Evolutionary conservation across 768 basidiomycete species (phyloP), one percentile per base, ranked within the genome.

Genomic region (Collybia sp.): DNA sequence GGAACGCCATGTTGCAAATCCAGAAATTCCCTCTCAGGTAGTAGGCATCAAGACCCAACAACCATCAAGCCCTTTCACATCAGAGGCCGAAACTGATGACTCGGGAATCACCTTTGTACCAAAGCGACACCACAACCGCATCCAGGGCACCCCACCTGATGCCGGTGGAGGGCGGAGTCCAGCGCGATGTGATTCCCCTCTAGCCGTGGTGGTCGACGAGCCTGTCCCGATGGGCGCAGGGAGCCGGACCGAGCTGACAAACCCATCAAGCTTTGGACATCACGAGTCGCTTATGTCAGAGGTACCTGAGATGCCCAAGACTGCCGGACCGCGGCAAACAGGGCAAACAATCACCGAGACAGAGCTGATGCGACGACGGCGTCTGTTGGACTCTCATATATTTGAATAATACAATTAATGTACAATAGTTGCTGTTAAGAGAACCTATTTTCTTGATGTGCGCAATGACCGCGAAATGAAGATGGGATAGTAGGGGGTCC

Each of bases 341-440:
- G 83, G 85, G 13, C 80, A 83, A 51, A 82, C 80, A 35, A 89
- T 88, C 46, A 75, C 77, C n/a, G 88, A 91, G 63, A 76, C 70
- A 15, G 88, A 89, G 63, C 62, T 92, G 60, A 84, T 93, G 74
- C 68, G 83, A 55, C 74, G 92, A 54, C 77, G 87, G 43, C 77
- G 91, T 56, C 60, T 93, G 60, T 69, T 93, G 44, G 85, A 88
- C 53, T 75, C 83, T 43, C 84, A 87, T 58, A 81, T 85, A 42
- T 82, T 74, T 57, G 71, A 72, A 50, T 67, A 66, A 58, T 56
- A 53, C 51, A 46, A n/a, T n/a, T n/a, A 52, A 48, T 53, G 49
- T 39, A 20, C 33, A 35, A 40, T 49, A 47, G 37, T 44, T 49
- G 52, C 53, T 43, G 51, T 53, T 51, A 45, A 51, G 43, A 43